Conservation (phyloP, 306 rosid genomes). For the Begonia fuchsioides region DNA sequence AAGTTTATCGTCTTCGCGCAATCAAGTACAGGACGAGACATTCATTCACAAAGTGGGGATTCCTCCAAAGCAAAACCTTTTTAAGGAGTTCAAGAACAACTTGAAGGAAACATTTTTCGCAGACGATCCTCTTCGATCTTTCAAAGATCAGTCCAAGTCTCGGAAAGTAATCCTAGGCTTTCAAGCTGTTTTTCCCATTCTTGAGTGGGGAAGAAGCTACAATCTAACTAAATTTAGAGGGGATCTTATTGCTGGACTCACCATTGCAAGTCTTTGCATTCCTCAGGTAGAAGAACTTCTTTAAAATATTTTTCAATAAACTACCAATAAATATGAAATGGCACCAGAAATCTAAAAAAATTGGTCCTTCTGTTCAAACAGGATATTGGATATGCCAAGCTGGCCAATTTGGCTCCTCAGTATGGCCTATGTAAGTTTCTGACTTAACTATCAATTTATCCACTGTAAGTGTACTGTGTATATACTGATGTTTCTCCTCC, state of each 20-base stretch:
- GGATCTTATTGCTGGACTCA: conserved; percentile 19
- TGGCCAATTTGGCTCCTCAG: conserved; percentile 16
- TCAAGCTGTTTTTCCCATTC: conserved; percentile 18
- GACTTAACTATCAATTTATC: background rate
- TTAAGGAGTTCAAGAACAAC: conserved; percentile 7
- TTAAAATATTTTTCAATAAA: background rate
- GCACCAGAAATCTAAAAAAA: too few relatives aligned
- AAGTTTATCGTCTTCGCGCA: conserved; percentile 28
- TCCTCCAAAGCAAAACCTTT: conserved; percentile 21
- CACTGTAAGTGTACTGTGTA: too few relatives aligned
- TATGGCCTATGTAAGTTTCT: conserved; percentile 18
- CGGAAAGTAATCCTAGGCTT: conserved; percentile 7
- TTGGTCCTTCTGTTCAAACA: background rate
- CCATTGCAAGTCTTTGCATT: conserved; percentile 26
- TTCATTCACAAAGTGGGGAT: conserved; percentile 17
- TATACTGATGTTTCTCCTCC: too few relatives aligned
- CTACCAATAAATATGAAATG: background rate
- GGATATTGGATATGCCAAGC: conserved; percentile 30
- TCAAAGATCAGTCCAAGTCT: conserved; percentile 10
- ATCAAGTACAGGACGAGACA: conserved; percentile 14
- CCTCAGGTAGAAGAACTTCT: conserved; percentile 15
- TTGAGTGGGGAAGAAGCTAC: conserved; percentile 15
- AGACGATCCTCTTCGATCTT: conserved; percentile 22
- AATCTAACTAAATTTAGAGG: conserved; percentile 14
- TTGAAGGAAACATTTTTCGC: conserved; percentile 20